Evolutionary conservation across 441 rosid species (phyloP).

Genomic region (Geranium incanum): DNA sequence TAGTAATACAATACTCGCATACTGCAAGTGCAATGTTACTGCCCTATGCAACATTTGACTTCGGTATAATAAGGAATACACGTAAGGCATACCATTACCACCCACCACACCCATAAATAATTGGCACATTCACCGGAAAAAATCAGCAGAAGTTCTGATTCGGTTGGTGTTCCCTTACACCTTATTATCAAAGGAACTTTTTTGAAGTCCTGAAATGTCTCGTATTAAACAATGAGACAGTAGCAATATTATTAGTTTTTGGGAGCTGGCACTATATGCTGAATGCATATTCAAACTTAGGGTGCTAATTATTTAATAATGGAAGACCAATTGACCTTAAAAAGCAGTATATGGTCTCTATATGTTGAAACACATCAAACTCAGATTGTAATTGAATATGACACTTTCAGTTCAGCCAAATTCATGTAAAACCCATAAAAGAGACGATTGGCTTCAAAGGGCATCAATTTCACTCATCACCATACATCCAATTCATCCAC

Average conservation of each 20-base stretch:
- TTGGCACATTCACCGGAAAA: not conserved
- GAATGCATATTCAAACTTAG: conserved; percentile 8
- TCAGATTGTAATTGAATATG: not conserved
- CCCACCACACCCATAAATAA: not conserved
- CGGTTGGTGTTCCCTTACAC: conserved; percentile 4
- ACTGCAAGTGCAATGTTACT: not conserved
- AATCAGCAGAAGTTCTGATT: not conserved
- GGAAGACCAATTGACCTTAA: not conserved
- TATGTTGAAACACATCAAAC: not conserved
- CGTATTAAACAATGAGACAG: not conserved
- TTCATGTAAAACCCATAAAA: not conserved
- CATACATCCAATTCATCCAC: not conserved
- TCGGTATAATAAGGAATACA: not conserved
- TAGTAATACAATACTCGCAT: not conserved
- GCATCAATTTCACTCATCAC: conserved; percentile 10
- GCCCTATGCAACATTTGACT: not conserved
- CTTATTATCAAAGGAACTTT: too few species aligned
- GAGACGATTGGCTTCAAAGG: conserved; percentile 7
- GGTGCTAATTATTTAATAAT: conserved; percentile 7
- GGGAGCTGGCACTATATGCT: not conserved
- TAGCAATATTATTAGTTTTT: conserved; percentile 1
- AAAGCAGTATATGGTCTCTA: conserved; percentile 1
- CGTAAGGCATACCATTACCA: not conserved
- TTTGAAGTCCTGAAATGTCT: too few species aligned
- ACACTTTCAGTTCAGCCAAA: not conserved